Conservation (phyloP, 345 rosid genomes). For the Salix udensis region DNA sequence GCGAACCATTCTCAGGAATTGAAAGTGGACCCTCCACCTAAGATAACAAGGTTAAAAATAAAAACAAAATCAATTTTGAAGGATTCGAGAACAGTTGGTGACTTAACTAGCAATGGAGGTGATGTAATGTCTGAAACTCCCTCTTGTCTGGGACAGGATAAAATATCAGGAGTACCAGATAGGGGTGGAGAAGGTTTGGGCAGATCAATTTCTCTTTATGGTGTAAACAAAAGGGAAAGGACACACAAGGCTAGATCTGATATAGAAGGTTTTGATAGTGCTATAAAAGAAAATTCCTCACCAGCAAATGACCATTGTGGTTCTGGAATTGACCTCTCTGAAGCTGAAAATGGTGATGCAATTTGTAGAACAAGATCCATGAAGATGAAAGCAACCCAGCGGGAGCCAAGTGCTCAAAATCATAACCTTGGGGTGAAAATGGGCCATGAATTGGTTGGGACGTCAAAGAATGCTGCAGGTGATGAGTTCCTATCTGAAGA, state of each 20-base stretch:
- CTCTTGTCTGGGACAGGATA: slow-evolving; percentile 23
- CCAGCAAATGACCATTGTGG: slow-evolving; percentile 25
- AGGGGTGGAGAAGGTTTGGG: slow-evolving; percentile 24
- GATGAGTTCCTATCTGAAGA: slow-evolving; percentile 13
- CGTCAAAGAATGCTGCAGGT: slow-evolving; percentile 29
- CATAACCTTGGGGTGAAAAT: slow-evolving; percentile 29
- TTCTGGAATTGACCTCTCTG: slow-evolving; percentile 30
- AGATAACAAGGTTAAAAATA: slow-evolving; percentile 50
- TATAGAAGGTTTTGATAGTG: slow-evolving; percentile 21
- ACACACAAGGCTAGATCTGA: slow-evolving; percentile 17
- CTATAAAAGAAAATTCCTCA: slow-evolving; percentile 24
- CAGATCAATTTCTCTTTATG: slow-evolving; percentile 22
- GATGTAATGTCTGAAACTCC: slow-evolving; percentile 24
- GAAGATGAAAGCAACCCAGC: slow-evolving; percentile 52
- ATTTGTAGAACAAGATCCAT: slow-evolving; percentile 61
- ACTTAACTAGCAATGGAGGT: slow-evolving; percentile 23
- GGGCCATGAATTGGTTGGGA: slow-evolving; percentile 39
- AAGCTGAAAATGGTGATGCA: slow-evolving; percentile 48
- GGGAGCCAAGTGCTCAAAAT: slow-evolving; percentile 32
- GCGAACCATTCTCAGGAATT: slow-evolving; percentile 31
- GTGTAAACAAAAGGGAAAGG: slow-evolving; percentile 15
- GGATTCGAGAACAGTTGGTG: slow-evolving; percentile 32
- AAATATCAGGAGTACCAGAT: slow-evolving; percentile 16
- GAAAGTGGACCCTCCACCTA: slow-evolving; percentile 42
- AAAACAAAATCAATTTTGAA: slow-evolving; percentile 39